Conservation (phyloP, 202 grass and related monocot genomes). For the Eragrostis tef region DNA sequence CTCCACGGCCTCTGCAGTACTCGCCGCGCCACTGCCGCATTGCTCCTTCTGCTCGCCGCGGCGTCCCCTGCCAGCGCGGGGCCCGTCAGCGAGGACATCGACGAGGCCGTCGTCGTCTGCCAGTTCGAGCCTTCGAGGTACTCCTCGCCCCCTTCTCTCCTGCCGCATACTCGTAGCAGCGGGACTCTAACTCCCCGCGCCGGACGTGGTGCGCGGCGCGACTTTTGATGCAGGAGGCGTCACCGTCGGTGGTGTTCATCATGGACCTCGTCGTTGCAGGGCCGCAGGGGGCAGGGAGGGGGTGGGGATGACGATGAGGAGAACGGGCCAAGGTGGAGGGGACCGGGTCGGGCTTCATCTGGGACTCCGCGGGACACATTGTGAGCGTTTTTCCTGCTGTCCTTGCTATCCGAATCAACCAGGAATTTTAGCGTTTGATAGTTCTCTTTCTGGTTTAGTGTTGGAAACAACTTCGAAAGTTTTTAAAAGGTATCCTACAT, state of each 20-base stretch:
- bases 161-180: not conserved
- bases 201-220: not conserved
- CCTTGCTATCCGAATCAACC: not conserved
- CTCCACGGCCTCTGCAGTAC: not conserved
- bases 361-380: slow-evolving; percentile 81
- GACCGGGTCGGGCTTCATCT: slow-evolving; percentile 75
- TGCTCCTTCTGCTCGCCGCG: slow-evolving; percentile 45
- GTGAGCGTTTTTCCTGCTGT: slow-evolving; percentile 44
- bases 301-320: slow-evolving; percentile 27
- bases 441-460: not conserved
- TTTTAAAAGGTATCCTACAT: not conserved
- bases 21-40: slow-evolving; percentile 22
- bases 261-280: slow-evolving; percentile 55
- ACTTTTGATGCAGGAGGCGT: slow-evolving; percentile 54
- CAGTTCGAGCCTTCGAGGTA: slow-evolving; percentile 60
- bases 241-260: slow-evolving; percentile 91
- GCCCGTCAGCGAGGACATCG: slow-evolving; percentile 48
- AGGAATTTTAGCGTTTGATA: not conserved
- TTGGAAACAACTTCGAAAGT: not conserved
- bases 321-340: slow-evolving; percentile 66
- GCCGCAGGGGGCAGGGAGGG: not conserved
- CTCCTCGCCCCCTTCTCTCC: accelerated
- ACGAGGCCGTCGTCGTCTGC: slow-evolving; percentile 60
- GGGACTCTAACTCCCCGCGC: not conserved
- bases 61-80: slow-evolving; percentile 33